phyloP scores from a whole-genome alignment of 441 rosid species.

The Mallotus repandus region DNA sequence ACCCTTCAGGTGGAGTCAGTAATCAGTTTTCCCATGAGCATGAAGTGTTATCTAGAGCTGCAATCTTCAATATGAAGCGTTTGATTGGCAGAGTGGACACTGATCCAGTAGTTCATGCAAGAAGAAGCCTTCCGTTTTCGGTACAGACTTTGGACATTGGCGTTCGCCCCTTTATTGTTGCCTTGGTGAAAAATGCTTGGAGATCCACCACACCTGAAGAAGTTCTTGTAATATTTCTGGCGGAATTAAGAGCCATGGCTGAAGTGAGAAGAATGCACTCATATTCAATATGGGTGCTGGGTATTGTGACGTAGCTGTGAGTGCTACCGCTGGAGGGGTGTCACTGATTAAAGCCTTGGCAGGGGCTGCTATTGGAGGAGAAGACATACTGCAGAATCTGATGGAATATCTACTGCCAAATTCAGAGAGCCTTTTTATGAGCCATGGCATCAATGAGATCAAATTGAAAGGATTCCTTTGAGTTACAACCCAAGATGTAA shows the following conservation, averaged over 20 bases:
- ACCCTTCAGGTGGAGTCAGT: slow-evolving; percentile 71
- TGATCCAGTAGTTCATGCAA: slow-evolving; percentile 68
- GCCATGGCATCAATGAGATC: slow-evolving; percentile 42
- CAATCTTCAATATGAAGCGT: slow-evolving; percentile 94
- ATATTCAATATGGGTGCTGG: slow-evolving; percentile 93
- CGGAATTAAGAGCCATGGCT: slow-evolving; percentile 73
- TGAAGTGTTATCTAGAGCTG: slow-evolving; percentile 73
- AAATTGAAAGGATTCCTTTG: slow-evolving; percentile 56
- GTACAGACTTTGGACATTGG: slow-evolving; percentile 85
- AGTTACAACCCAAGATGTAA: slow-evolving; percentile 68
- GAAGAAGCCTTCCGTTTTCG: slow-evolving; percentile 72
- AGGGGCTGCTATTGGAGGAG: too few relatives aligned
- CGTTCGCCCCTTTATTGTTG: slow-evolving; percentile 76
- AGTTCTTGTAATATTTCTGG: slow-evolving; percentile 72
- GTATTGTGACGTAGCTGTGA: slow-evolving; percentile 74
- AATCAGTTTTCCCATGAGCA: slow-evolving; percentile 58
- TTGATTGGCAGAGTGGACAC: slow-evolving; percentile 82
- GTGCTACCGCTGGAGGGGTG: too few relatives aligned
- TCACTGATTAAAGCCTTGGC: too few relatives aligned
- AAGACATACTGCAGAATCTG: too few relatives aligned
- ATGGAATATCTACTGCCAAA: slow-evolving; percentile 36
- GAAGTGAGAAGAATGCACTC: slow-evolving; percentile 72
- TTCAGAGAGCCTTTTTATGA: slow-evolving; percentile 41
- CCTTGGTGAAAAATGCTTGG: slow-evolving; percentile 79
- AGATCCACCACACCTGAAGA: slow-evolving; percentile 87